phyloP scores from a whole-genome alignment of 345 rosid genomes.

The Brassica nigra region DNA sequence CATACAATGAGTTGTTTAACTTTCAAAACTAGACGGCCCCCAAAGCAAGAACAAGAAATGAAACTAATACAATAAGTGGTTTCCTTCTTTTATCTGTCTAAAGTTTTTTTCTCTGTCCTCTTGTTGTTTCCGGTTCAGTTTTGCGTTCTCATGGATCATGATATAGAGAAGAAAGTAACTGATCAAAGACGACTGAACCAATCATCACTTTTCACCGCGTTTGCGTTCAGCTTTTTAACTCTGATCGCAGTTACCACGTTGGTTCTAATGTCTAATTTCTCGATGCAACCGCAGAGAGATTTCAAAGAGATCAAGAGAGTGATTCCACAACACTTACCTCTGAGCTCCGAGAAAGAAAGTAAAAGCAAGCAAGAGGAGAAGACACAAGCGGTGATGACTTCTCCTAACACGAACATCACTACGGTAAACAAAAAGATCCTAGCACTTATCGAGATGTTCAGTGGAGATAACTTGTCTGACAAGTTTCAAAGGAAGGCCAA shows the following conservation, averaged over 20 bases:
- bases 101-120: not conserved
- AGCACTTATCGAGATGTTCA: conserved; percentile 40
- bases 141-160: conserved; percentile 21
- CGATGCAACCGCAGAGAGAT: conserved; percentile 32
- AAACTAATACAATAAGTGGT: conserved; percentile 3
- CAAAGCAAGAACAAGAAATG: conserved; percentile 15
- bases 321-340: conserved; percentile 30
- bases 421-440: conserved; percentile 48
- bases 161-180: conserved; percentile 14
- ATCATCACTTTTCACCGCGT: conserved; percentile 32
- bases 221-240: conserved; percentile 21
- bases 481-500: conserved; percentile 52
- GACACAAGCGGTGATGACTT: conserved; percentile 14
- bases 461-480: conserved; percentile 44
- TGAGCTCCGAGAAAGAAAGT: conserved; percentile 35
- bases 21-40: conserved; percentile 25
- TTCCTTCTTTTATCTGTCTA: conserved; percentile 3
- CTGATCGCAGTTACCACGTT: conserved; percentile 23
- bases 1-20: not conserved
- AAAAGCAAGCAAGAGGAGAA: conserved; percentile 15
- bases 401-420: conserved; percentile 42
- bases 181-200: conserved; percentile 31
- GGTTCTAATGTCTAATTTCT: conserved; percentile 22
- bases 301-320: conserved; percentile 31
- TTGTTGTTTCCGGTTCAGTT: not conserved